These are phyloP conservation scores for Nakataea oryzae DNA, from an alignment of 2,329 filamentous ascomycete species.

Conservation along the genomic window DNA sequence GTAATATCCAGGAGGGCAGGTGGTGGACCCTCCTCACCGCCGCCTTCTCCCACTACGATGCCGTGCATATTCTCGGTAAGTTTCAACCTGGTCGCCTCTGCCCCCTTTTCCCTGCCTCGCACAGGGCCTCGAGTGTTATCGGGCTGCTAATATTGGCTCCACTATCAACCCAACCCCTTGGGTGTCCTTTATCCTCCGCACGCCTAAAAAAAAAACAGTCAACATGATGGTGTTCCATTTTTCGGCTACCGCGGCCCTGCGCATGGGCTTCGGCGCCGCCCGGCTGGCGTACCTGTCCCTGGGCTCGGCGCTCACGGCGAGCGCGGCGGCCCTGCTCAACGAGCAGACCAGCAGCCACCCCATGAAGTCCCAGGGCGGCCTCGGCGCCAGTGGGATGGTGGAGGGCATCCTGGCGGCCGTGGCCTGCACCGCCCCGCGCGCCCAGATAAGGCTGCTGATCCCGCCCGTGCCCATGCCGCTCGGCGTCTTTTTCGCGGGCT, in stretches of 20 bases:
- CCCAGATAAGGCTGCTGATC: conserved; percentile 10
- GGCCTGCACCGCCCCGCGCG: conserved; percentile 7
- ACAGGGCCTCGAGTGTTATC: no score
- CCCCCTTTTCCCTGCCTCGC: no score
- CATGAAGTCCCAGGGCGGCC: neutral
- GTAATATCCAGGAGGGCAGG: conserved; percentile 12
- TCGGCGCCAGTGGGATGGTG: conserved; percentile 15
- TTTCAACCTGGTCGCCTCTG: neutral
- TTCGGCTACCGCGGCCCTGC: conserved; percentile 7
- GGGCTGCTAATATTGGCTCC: neutral
- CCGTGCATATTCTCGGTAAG: conserved; percentile 9
- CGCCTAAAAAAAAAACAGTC: neutral
- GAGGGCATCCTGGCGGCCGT: conserved; percentile 11
- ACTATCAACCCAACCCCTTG: no score
- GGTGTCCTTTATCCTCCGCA: no score
- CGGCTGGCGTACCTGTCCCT: conserved; percentile 8
- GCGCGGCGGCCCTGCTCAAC: conserved; percentile 9
- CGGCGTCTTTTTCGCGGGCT: conserved; percentile 7
- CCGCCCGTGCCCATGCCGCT: conserved; percentile 11
- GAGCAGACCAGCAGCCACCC: neutral
- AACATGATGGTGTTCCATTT: conserved; percentile 13
- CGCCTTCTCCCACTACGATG: conserved; percentile 12
- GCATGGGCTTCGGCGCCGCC: conserved; percentile 7
- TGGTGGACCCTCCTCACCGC: conserved; percentile 13
- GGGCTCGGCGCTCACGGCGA: conserved; percentile 11